phyloP scores from a whole-genome alignment of 2,329 filamentous ascomycete species.

The Cladosporium oxysporum region DNA sequence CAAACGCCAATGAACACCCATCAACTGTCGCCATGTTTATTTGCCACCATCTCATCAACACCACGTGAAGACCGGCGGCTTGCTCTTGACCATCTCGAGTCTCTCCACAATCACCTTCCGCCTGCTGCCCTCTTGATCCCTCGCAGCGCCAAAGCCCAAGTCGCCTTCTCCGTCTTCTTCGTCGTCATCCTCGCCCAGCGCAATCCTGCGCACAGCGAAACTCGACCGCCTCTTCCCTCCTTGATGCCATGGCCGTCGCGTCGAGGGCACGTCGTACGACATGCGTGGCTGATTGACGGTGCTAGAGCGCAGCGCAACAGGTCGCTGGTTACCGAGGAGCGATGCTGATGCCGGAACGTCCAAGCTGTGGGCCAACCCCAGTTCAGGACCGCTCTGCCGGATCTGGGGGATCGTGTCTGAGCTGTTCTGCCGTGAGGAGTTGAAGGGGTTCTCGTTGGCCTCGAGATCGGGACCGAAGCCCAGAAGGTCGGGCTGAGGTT shows the following conservation, averaged over 20 bases:
- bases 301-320: conserved; percentile 7
- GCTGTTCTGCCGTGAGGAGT: conserved; percentile 49
- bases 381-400: not conserved
- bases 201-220: conserved; percentile 3
- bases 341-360: conserved; percentile 23
- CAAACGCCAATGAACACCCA: not conserved
- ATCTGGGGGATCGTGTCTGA: conserved; percentile 40
- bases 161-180: conserved; percentile 86
- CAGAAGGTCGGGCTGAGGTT: conserved; percentile 64
- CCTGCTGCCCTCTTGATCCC: conserved; percentile 87
- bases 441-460: conserved; percentile 48
- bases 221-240: conserved; percentile 15
- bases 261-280: conserved; percentile 13
- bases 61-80: conserved; percentile 96
- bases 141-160: conserved; percentile 88
- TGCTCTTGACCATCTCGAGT: conserved; percentile 90
- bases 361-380: conserved; percentile 16
- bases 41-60: conserved; percentile 58
- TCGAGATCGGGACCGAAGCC: conserved; percentile 49
- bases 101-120: conserved; percentile 96
- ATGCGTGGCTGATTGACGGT: conserved; percentile 10
- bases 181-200: conserved; percentile 53
- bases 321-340: not conserved
- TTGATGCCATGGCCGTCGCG: not conserved
- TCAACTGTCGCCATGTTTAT: too few species aligned